A percentile compares a stretch with the other conserved stretches of the same genome.
These are phyloP conservation scores for Mycena maculata DNA, from an alignment of 768 basidiomycete species.

Conservation along the genomic window DNA sequence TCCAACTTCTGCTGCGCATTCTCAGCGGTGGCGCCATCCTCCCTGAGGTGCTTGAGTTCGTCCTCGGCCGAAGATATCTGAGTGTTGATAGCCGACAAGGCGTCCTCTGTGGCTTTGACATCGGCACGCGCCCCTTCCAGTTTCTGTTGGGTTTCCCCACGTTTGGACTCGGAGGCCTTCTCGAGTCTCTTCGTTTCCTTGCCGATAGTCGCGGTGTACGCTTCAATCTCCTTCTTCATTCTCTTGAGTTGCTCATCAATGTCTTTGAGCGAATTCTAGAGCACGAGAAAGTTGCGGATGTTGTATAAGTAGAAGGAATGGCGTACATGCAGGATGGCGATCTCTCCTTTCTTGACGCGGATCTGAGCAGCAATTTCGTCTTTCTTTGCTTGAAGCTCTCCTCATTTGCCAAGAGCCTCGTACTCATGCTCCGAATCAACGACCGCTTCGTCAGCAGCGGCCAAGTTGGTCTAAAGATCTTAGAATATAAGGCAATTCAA, in stretches of 20 bases:
- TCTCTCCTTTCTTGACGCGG: constrained; percentile 55
- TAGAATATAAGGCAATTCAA: constrained; percentile 33
- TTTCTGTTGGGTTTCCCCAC: constrained; percentile 65
- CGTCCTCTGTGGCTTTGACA: constrained; percentile 52
- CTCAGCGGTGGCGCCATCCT: constrained; percentile 52
- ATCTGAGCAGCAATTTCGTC: constrained; percentile 53
- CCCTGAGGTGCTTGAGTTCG: constrained; percentile 45
- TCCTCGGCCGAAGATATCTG: constrained; percentile 47
- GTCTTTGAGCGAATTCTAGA: constrained; percentile 61
- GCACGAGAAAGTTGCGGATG: constrained; percentile 10
- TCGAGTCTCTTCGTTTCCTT: constrained; percentile 66
- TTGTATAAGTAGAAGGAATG: neutral
- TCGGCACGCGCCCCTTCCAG: constrained; percentile 59
- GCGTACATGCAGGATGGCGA: constrained; percentile 60
- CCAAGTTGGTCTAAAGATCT: constrained; percentile 13
- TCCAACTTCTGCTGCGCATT: constrained; percentile 45
- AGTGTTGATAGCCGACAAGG: constrained; percentile 30
- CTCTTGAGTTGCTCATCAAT: constrained; percentile 56
- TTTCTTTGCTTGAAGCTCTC: constrained; percentile 55
- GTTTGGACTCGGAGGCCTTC: constrained; percentile 69
- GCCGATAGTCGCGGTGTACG: constrained; percentile 60
- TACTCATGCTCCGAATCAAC: constrained; percentile 53
- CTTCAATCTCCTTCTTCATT: constrained; percentile 48
- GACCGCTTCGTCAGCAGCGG: constrained; percentile 45
- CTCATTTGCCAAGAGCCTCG: constrained; percentile 56